Evolutionary conservation across 1,139 yeast genomes (phyloP), one percentile per base, ranked within the genome.

Genomic region (Suhomyces chickasaworum): DNA sequence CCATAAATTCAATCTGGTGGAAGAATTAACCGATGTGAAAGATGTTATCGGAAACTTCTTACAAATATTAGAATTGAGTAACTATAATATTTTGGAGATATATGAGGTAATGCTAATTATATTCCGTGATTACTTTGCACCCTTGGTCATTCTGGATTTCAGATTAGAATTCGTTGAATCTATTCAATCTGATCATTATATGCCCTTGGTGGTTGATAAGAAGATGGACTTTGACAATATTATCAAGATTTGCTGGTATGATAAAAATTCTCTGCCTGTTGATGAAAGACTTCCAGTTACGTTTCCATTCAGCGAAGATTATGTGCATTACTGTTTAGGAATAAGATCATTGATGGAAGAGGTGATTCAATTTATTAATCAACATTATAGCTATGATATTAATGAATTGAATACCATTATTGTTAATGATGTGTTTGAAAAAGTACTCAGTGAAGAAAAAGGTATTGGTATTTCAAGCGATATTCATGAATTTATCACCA

Each of bases 291-390:
- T 87, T 60, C 96, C 97, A 0, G 75, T 83, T n/a, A 77, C 83
- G 2, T 73, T 91, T 47, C 98, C 99, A 4, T 93, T 91, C 61
- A 89, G 97, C 49, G 88, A 88, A 49, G 83, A 89, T 53, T 91
- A 89, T 58, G 91, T 95, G 15, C 85, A 88, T 66, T 83, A 89
- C 34, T 91, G 97, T 64, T 80, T 88, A 23, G 84, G 88, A 39
- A 68, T 89, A 18, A 77, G 89, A 44, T 78, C 82, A 12, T 81
- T 86, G 42, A 77, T 90, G 31, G 77, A 80, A 33, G 82, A 82
- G 50, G 75, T 87, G 37, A 73, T 81, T 29, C 68, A 72, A 29
- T 93, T 90, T 58, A 69, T 87, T 43, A 81, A 79, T 44, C 86
- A 80, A 51, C 86, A 83, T 59, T 90, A 88, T 56, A 62, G 75